Percentiles rank a stretch among this genome's conserved stretches.
These are phyloP conservation scores for Globisporangium barbulae DNA, from an alignment of 352 stramenopile genomes.

Conservation along the genomic window DNA sequence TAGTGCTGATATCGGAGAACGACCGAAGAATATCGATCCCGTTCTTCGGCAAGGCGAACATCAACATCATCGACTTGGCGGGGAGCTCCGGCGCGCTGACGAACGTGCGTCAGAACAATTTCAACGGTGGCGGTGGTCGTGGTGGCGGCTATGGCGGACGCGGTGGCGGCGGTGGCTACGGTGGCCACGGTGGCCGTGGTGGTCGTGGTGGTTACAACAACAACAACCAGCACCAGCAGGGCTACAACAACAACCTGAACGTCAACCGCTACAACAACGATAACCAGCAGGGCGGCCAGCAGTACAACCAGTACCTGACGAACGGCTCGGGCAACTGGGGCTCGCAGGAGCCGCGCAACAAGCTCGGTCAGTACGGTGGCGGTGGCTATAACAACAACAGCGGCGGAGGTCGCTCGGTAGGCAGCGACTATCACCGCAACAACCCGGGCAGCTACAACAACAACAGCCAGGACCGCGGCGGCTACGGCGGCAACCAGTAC, in stretches of 20 bases:
- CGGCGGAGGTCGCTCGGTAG: slow-evolving; percentile 10
- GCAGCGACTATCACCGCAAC: slow-evolving; percentile 24
- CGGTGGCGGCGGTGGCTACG: slow-evolving; percentile 23
- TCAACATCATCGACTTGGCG: slow-evolving; percentile 82
- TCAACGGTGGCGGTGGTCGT: slow-evolving; percentile 34
- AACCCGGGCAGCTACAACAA: slow-evolving; percentile 27
- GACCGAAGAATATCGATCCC: slow-evolving; percentile 73
- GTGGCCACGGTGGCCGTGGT: slow-evolving; percentile 25
- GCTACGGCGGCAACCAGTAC: slow-evolving; percentile 24
- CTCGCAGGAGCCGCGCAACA: slow-evolving; percentile 76
- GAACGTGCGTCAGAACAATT: slow-evolving; percentile 57
- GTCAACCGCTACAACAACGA: slow-evolving; percentile 46
- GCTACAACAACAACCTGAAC: slow-evolving; percentile 65
- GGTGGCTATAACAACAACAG: slow-evolving; percentile 25
- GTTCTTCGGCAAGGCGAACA: slow-evolving; percentile 82
- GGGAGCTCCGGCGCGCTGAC: slow-evolving; percentile 44
- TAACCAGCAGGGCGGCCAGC: slow-evolving; percentile 26
- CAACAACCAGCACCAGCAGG: slow-evolving; percentile 28
- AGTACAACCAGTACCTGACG: slow-evolving; percentile 79
- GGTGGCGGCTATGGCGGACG: slow-evolving; percentile 17
- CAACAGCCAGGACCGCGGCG: slow-evolving; percentile 16
- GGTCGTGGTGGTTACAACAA: slow-evolving; percentile 26
- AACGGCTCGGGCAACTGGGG: slow-evolving; percentile 78
- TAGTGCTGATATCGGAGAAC: slow-evolving; percentile 48
- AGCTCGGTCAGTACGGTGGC: slow-evolving; percentile 52